These are phyloP conservation scores for Scheffersomyces quercinus DNA, from an alignment of 1,139 yeast genomes.

Conservation along the genomic window DNA sequence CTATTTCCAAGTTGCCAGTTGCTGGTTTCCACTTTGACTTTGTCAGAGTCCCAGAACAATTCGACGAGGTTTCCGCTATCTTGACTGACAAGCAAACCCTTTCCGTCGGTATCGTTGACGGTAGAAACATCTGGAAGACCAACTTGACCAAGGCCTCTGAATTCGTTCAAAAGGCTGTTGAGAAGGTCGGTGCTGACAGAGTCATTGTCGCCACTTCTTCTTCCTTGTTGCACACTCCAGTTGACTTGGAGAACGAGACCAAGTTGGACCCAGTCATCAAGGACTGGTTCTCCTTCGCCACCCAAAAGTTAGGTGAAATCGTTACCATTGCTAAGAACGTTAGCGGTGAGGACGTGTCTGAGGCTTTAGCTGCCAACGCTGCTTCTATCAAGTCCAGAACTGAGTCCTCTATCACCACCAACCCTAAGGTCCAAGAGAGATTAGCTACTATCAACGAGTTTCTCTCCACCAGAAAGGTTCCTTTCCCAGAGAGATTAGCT, in stretches of 20 bases:
- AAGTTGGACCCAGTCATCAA: slow-evolving; percentile 88
- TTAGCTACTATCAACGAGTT: slow-evolving; percentile 77
- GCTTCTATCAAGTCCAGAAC: slow-evolving; percentile 83
- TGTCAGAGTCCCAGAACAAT: slow-evolving; percentile 95
- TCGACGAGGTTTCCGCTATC: slow-evolving; percentile 74
- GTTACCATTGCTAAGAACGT: slow-evolving; percentile 88
- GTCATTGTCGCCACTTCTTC: slow-evolving; percentile 94
- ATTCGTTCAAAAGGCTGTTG: slow-evolving; percentile 78
- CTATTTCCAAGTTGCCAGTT: slow-evolving; percentile 88
- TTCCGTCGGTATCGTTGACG: slow-evolving; percentile 96
- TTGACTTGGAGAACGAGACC: slow-evolving; percentile 87
- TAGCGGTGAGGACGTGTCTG: slow-evolving; percentile 71
- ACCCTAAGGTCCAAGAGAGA: slow-evolving; percentile 87
- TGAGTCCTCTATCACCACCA: slow-evolving; percentile 85
- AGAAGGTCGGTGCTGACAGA: slow-evolving; percentile 83
- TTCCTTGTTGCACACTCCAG: slow-evolving; percentile 97
- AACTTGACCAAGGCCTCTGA: slow-evolving; percentile 85
- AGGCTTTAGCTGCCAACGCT: slow-evolving; percentile 80
- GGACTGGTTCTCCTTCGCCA: slow-evolving; percentile 98
- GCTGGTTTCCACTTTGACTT: slow-evolving; percentile 96
- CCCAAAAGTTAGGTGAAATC: slow-evolving; percentile 92
- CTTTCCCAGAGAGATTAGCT: slow-evolving; percentile 84
- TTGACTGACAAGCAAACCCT: slow-evolving; percentile 68
- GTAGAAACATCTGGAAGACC: slow-evolving; percentile 99
- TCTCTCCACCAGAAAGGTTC: slow-evolving; percentile 79